phyloP scores from a whole-genome alignment of 208 protist species.

The Leishmania gerbilli region DNA sequence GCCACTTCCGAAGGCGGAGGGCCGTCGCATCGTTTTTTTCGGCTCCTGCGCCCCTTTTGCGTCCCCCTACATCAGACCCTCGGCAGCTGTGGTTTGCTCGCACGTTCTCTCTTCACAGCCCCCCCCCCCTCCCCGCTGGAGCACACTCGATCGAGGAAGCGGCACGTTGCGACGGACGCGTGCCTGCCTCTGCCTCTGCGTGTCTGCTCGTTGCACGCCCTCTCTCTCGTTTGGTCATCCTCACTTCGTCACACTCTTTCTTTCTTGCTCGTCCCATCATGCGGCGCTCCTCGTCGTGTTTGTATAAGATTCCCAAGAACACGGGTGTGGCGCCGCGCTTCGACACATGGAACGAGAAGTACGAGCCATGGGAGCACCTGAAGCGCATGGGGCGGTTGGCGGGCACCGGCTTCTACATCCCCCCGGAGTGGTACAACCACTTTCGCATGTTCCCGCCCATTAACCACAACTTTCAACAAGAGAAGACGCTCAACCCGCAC shows the following conservation, averaged over 20 bases:
- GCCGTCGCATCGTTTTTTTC: neutral
- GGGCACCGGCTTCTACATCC: slow-evolving; percentile 93
- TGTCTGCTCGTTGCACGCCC: neutral
- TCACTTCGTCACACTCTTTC: neutral
- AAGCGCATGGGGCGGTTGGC: slow-evolving; percentile 86
- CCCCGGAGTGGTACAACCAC: slow-evolving; percentile 92
- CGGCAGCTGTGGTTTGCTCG: neutral
- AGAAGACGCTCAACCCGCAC: slow-evolving; percentile 89
- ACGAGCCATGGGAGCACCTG: slow-evolving; percentile 92
- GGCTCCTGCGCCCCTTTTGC: neutral
- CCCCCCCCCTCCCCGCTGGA: neutral
- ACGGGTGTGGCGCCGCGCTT: slow-evolving; percentile 86
- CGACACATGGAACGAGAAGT: slow-evolving; percentile 90
- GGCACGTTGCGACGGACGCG: neutral
- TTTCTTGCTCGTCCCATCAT: slow-evolving; percentile 21
- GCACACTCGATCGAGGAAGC: neutral
- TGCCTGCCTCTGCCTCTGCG: neutral
- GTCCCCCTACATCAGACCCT: neutral
- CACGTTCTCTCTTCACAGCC: neutral
- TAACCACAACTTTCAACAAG: slow-evolving; percentile 89
- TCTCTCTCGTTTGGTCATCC: neutral
- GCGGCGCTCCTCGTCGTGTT: slow-evolving; percentile 30
- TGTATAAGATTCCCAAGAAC: slow-evolving; percentile 90
- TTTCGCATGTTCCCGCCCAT: slow-evolving; percentile 93
- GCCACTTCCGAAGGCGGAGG: neutral